Conservation (phyloP, 2,329 filamentous ascomycete species). For the Blumeria graminis region DNA sequence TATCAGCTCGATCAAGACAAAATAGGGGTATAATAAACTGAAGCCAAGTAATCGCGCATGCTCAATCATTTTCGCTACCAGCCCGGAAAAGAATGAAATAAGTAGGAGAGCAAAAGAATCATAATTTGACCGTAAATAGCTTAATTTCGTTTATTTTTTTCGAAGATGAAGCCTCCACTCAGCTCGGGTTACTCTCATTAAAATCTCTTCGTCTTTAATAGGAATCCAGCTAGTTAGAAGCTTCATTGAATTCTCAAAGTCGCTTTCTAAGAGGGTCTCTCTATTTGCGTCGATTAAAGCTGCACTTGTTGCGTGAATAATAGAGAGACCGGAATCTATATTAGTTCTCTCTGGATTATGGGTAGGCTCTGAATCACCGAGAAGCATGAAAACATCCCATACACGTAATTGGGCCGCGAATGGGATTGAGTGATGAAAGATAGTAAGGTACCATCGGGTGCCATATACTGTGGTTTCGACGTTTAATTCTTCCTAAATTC, state of each 20-base stretch:
- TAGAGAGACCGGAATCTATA: slow-evolving; percentile 47
- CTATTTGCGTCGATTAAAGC: slow-evolving; percentile 77
- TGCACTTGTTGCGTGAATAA: slow-evolving; percentile 72
- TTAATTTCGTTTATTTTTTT: slow-evolving; percentile 15
- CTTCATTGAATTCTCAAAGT: slow-evolving; percentile 98
- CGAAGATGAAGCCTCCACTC: slow-evolving; percentile 51
- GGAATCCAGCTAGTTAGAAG: slow-evolving; percentile 83
- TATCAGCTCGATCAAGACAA: too few species aligned
- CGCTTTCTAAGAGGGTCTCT: slow-evolving; percentile 70
- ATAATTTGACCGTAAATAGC: too few species aligned
- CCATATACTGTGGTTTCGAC: slow-evolving; percentile 86
- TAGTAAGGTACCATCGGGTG: slow-evolving; percentile 86
- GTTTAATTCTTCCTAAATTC: slow-evolving; percentile 38
- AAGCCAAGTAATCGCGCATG: too few species aligned
- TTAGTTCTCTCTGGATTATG: slow-evolving; percentile 14
- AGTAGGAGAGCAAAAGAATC: too few species aligned
- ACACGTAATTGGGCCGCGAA: slow-evolving; percentile 85
- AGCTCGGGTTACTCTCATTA: slow-evolving; percentile 72
- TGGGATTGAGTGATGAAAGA: slow-evolving; percentile 92
- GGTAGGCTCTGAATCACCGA: slow-evolving; percentile 44
- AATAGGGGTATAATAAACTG: too few species aligned
- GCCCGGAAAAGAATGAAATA: too few species aligned
- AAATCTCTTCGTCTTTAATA: slow-evolving; percentile 74
- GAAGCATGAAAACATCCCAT: slow-evolving; percentile 93
- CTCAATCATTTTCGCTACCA: too few species aligned